Evolutionary conservation across 768 basidiomycete genomes (phyloP).

Genomic region (Lactarius pseudohatsudake): DNA sequence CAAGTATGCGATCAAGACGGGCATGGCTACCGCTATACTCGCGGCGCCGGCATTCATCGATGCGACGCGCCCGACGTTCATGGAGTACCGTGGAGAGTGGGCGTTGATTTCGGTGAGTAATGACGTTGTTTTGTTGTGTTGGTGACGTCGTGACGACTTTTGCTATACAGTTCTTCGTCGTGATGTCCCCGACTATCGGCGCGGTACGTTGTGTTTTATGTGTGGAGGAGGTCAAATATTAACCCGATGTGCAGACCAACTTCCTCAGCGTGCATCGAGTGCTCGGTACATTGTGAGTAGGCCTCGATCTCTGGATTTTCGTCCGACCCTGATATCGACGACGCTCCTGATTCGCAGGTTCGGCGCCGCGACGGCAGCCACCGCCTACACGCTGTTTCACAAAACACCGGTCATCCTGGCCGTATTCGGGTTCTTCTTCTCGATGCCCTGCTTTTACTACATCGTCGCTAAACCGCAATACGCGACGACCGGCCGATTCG

Average conservation of each 20-base stretch:
- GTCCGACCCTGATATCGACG: slow-evolving; percentile 6
- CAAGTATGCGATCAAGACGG: slow-evolving; percentile 87
- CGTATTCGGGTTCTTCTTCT: slow-evolving; percentile 84
- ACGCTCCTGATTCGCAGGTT: slow-evolving; percentile 44
- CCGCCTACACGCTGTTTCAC: slow-evolving; percentile 71
- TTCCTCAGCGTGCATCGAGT: slow-evolving; percentile 80
- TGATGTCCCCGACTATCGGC: slow-evolving; percentile 88
- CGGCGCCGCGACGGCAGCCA: slow-evolving; percentile 76
- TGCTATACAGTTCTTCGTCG: slow-evolving; percentile 70
- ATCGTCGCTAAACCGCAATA: slow-evolving; percentile 79
- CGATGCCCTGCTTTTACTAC: slow-evolving; percentile 91
- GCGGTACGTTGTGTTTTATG: slow-evolving; percentile 50
- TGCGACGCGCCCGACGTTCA: slow-evolving; percentile 69
- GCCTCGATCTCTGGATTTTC: slow-evolving; percentile 2
- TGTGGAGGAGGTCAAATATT: slow-evolving; percentile 26
- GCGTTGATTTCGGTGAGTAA: slow-evolving; percentile 81
- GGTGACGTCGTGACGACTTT: neutral
- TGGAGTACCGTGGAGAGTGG: slow-evolving; percentile 91
- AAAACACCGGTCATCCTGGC: slow-evolving; percentile 74
- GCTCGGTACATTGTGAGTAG: slow-evolving; percentile 75
- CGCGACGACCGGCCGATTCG: slow-evolving; percentile 73
- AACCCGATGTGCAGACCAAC: slow-evolving; percentile 61
- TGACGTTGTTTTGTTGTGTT: slow-evolving; percentile 5
- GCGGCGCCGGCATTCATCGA: slow-evolving; percentile 89
- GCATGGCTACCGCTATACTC: slow-evolving; percentile 77